phyloP scores from a whole-genome alignment of 257 asterid genomes.

The Penstemon davidsonii region DNA sequence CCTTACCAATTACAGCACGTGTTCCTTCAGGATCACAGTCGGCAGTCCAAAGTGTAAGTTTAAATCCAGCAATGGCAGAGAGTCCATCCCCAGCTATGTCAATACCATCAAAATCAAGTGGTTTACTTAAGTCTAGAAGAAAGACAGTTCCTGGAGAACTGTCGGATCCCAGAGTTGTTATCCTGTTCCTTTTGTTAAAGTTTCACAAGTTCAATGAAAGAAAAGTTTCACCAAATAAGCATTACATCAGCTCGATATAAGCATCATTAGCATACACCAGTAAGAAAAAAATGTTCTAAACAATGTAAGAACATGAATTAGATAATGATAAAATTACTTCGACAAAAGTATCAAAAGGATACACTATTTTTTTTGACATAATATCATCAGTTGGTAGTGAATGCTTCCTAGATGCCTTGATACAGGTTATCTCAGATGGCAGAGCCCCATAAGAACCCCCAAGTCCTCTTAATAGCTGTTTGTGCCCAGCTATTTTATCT shows the following conservation, averaged over 20 bases:
- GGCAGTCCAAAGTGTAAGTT: constrained; percentile 75
- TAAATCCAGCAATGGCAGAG: constrained; percentile 47
- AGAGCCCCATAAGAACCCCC: constrained; percentile 47
- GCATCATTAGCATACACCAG: constrained; percentile 2
- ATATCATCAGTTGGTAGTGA: constrained; percentile 35
- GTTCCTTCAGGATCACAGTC: constrained; percentile 63
- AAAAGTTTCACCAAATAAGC: constrained; percentile 15
- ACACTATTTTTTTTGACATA: constrained; percentile 53
- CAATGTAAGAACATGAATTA: not conserved
- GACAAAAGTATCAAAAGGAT: constrained; percentile 49
- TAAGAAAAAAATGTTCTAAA: not conserved
- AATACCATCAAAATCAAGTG: constrained; percentile 40
- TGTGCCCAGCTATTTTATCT: constrained; percentile 35
- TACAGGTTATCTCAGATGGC: constrained; percentile 74
- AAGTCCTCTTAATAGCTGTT: constrained; percentile 39
- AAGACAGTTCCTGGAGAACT: constrained; percentile 65
- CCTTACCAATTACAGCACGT: constrained; percentile 70
- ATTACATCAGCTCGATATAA: not conserved
- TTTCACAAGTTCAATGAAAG: constrained; percentile 26
- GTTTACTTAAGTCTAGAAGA: constrained; percentile 60
- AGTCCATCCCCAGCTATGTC: constrained; percentile 31
- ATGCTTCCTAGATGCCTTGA: constrained; percentile 47
- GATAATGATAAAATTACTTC: not conserved
- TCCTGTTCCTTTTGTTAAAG: constrained; percentile 55
- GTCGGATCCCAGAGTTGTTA: constrained; percentile 85